Percentiles rank a stretch among this genome's conserved stretches.
Evolutionary conservation across 805 yeast species (phyloP).

Genomic region (Zygosaccharomyces bailii): DNA sequence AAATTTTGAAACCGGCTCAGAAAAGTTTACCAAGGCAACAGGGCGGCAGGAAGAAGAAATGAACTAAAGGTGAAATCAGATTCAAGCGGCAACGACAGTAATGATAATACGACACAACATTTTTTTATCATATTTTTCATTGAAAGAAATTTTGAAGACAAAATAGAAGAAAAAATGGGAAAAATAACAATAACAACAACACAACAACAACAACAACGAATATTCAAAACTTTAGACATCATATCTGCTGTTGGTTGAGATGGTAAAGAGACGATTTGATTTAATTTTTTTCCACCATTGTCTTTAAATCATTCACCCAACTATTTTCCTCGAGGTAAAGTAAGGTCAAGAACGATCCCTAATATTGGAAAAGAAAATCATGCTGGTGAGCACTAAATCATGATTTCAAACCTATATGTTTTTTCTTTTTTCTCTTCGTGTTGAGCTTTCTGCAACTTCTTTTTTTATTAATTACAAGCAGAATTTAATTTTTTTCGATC

Average conservation of each 20-base stretch:
- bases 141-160: not conserved
- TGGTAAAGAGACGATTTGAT: not conserved
- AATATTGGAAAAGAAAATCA: not conserved
- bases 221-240: not conserved
- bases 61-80: conserved; percentile 5
- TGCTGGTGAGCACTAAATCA: conserved; percentile 1
- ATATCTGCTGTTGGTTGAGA: not conserved
- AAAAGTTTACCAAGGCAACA: conserved; percentile 47
- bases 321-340: not conserved
- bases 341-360: conserved; percentile 1
- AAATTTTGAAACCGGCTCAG: conserved; percentile 96
- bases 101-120: conserved; percentile 4
- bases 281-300: not conserved
- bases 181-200: too few relatives aligned
- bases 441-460: conserved; percentile 1
- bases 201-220: not conserved
- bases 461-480: conserved; percentile 2
- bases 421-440: not conserved
- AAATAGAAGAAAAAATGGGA: not conserved
- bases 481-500: conserved; percentile 3
- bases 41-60: conserved; percentile 37
- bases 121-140: not conserved
- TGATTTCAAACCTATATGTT: not conserved
- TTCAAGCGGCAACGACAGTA: conserved; percentile 5
- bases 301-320: not conserved